Percentiles rank a stretch among this genome's conserved stretches.
Evolutionary conservation across 176 grass and related monocot genomes (phyloP).

Genomic region (Carex pumila): DNA sequence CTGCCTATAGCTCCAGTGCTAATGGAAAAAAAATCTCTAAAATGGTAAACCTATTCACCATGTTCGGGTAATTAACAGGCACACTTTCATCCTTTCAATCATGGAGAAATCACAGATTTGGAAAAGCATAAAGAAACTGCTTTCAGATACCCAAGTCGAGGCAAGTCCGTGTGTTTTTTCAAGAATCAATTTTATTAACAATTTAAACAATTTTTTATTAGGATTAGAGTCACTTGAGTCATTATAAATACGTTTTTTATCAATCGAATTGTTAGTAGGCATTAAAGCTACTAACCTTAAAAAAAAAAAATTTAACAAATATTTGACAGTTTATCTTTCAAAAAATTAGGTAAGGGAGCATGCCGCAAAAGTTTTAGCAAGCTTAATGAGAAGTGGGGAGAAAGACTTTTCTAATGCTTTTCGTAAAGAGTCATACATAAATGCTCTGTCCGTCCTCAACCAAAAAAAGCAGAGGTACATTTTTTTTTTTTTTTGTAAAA

Average conservation of each 20-base stretch:
- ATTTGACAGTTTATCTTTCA: not conserved
- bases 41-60: not conserved
- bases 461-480: conserved; percentile 35
- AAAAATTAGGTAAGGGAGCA: conserved; percentile 80
- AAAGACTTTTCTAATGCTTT: conserved; percentile 60
- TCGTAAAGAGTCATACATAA: conserved; percentile 57
- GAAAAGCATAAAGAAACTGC: conserved; percentile 71
- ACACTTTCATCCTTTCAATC: conserved; percentile 72
- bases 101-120: conserved; percentile 73
- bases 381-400: conserved; percentile 85
- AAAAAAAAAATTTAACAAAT: not conserved
- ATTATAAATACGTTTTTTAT: too few species aligned
- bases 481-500: not conserved
- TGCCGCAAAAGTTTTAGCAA: conserved; percentile 81
- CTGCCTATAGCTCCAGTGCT: not conserved
- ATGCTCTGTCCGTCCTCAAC: conserved; percentile 44
- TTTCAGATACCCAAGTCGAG: conserved; percentile 97
- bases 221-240: too few species aligned
- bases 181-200: not conserved
- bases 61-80: conserved; percentile 41
- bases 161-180: conserved; percentile 45
- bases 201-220: not conserved
- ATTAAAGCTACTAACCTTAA: too few species aligned
- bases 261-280: too few species aligned
- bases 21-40: not conserved